These are phyloP conservation scores for Oryza australiensis DNA, from an alignment of 176 grass and related monocot genomes.

Conservation along the genomic window DNA sequence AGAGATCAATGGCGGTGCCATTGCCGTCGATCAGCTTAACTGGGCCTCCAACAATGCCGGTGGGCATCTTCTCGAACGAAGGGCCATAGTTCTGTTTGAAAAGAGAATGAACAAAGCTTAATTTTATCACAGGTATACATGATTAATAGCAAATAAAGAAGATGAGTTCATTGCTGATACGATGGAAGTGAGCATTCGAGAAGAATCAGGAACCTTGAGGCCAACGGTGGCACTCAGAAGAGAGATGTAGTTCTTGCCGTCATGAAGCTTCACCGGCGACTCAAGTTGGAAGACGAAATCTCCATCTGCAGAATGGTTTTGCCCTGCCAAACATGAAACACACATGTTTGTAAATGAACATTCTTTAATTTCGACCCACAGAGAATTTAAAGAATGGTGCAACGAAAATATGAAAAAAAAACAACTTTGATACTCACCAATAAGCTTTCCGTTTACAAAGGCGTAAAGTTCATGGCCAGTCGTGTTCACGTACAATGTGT, in stretches of 20 bases:
- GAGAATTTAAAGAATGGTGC: not conserved
- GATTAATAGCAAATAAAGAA: not conserved
- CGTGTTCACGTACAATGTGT: conserved; percentile 43
- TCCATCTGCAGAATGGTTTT: conserved; percentile 31
- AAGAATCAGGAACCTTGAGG: conserved; percentile 46
- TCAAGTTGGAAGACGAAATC: conserved; percentile 43
- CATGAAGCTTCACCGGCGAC: conserved; percentile 34
- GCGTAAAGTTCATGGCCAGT: conserved; percentile 48
- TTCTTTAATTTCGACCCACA: too few species aligned
- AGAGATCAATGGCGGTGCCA: conserved; percentile 43
- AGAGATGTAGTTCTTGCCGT: conserved; percentile 57
- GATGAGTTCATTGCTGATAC: not conserved
- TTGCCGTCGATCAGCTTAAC: conserved; percentile 37
- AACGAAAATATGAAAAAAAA: not conserved
- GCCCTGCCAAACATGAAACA: not conserved
- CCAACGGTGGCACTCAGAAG: conserved; percentile 77
- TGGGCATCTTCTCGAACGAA: conserved; percentile 38
- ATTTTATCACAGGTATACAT: not conserved
- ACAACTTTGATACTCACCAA: conserved; percentile 27
- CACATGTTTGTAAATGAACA: too few species aligned
- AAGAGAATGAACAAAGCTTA: not conserved
- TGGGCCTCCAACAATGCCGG: conserved; percentile 24
- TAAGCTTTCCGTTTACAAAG: conserved; percentile 48
- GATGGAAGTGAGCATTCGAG: too few species aligned
- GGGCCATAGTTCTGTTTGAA: conserved; percentile 40